phyloP scores from a whole-genome alignment of 2,329 filamentous ascomycete genomes.

The Lasiodiplodia gonubiensis region DNA sequence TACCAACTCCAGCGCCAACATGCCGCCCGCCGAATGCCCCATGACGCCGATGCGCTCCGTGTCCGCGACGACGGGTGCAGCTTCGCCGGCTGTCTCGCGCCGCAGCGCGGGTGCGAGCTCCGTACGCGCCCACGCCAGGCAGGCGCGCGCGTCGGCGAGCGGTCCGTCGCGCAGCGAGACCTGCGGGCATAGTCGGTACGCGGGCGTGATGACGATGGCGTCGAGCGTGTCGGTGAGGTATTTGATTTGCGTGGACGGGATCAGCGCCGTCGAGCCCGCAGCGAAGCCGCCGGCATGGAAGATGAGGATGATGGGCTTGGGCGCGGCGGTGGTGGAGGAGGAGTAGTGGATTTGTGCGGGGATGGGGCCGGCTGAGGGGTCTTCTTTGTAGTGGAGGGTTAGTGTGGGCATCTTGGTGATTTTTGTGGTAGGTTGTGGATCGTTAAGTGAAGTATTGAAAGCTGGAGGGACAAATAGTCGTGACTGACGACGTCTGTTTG shows the following conservation, averaged over 20 bases:
- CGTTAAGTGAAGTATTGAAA: not conserved
- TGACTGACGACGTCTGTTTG: not conserved
- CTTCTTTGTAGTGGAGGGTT: conserved; percentile 3
- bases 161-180: conserved; percentile 42
- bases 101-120: conserved; percentile 35
- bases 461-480: not conserved
- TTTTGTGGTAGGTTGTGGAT: not conserved
- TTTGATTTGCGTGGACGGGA: not conserved
- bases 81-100: not conserved
- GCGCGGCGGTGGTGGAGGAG: not conserved
- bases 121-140: conserved; percentile 45
- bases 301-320: conserved; percentile 13
- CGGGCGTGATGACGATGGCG: conserved; percentile 34
- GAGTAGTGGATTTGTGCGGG: conserved; percentile 9
- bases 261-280: not conserved
- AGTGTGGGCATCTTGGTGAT: not conserved
- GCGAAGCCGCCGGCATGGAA: conserved; percentile 22
- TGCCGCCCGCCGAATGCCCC: conserved; percentile 48
- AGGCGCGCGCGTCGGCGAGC: conserved; percentile 44
- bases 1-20: conserved; percentile 54
- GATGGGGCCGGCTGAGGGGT: conserved; percentile 7
- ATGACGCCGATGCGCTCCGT: conserved; percentile 41
- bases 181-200: conserved; percentile 43
- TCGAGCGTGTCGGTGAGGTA: conserved; percentile 7
- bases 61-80: conserved; percentile 34